Conservation (phyloP, 1,284 basidiomycete species). For the Heterobasidion annosum region DNA sequence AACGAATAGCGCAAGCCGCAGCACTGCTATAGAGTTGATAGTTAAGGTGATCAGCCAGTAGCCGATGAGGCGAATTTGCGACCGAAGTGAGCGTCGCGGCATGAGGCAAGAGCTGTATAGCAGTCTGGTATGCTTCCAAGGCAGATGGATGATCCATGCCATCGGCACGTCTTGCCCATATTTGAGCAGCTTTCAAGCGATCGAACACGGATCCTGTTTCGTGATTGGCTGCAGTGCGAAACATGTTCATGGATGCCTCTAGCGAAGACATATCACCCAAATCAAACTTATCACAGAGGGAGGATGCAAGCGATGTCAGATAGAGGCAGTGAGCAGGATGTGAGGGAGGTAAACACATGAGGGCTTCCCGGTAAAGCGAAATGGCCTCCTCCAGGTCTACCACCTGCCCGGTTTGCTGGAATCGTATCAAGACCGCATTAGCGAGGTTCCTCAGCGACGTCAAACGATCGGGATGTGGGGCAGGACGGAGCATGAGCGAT, state of each 20-base stretch:
- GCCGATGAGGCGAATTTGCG: neutral
- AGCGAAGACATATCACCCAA: too few relatives aligned
- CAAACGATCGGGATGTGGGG: too few relatives aligned
- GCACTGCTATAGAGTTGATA: neutral
- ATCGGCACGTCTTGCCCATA: neutral
- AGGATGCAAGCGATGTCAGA: neutral
- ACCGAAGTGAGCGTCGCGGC: neutral
- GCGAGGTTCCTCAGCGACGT: too few relatives aligned
- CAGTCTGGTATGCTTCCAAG: neutral
- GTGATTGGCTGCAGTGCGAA: too few relatives aligned
- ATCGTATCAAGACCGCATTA: too few relatives aligned
- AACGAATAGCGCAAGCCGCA: neutral
- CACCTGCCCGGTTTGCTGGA: too few relatives aligned
- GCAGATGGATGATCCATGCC: neutral
- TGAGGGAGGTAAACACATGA: constrained; percentile 15
- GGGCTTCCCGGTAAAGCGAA: constrained; percentile 3
- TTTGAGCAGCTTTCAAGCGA: too few relatives aligned
- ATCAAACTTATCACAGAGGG: neutral
- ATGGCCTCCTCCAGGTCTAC: too few relatives aligned
- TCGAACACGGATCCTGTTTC: too few relatives aligned
- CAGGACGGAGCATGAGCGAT: too few relatives aligned
- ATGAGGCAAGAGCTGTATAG: neutral
- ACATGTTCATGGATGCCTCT: neutral
- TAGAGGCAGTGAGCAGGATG: constrained; percentile 8
- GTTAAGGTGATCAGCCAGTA: neutral